Percentiles rank a stretch among this genome's conserved stretches.
These are phyloP conservation scores for Arctostaphylos glauca DNA, from an alignment of 148 eudicot species.

Conservation along the genomic window DNA sequence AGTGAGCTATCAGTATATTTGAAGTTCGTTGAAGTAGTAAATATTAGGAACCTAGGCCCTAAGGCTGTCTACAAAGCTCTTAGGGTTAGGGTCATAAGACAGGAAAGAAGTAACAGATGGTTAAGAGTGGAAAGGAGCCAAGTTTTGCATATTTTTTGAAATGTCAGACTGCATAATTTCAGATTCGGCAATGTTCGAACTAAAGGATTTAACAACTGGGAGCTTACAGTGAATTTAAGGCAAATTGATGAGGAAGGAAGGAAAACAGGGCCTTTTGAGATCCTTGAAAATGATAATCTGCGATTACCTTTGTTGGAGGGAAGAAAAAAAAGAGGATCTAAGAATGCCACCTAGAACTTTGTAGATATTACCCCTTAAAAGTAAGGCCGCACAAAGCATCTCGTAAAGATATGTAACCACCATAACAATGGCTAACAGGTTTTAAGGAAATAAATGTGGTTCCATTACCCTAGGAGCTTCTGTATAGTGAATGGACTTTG, in stretches of 20 bases:
- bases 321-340: neutral
- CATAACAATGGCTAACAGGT: neutral
- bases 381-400: neutral
- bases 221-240: neutral
- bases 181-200: neutral
- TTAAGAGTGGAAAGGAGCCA: neutral
- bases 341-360: neutral
- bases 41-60: neutral
- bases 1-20: neutral
- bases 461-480: neutral
- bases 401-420: neutral
- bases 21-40: neutral
- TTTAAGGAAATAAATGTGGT: neutral
- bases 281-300: neutral
- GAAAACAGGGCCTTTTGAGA: neutral
- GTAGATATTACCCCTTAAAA: neutral
- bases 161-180: neutral
- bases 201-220: too few relatives aligned
- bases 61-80: neutral
- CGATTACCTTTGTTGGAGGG: neutral
- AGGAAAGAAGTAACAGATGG: neutral
- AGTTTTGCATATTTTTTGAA: neutral
- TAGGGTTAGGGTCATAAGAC: neutral
- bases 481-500: neutral
- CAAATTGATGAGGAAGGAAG: neutral